These are phyloP conservation scores for Phytophthora multivora DNA, from an alignment of 352 stramenopile genomes.

Conservation along the genomic window DNA sequence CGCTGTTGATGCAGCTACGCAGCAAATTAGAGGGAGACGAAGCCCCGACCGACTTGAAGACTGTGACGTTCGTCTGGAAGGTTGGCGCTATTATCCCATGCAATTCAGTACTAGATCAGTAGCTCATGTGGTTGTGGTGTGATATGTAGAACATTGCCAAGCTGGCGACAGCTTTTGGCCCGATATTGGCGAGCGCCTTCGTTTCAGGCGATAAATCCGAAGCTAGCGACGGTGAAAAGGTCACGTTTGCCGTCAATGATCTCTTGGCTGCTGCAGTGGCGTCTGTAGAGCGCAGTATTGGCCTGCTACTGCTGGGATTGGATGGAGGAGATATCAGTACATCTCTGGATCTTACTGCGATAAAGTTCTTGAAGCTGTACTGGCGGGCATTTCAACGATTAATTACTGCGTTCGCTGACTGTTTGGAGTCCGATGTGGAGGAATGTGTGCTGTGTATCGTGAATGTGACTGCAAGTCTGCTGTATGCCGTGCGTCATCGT, in stretches of 20 bases:
- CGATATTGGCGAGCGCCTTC: slow-evolving; percentile 6
- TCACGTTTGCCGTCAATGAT: slow-evolving; percentile 37
- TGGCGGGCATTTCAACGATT: slow-evolving; percentile 69
- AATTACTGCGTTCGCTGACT: slow-evolving; percentile 32
- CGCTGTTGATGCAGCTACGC: slow-evolving; percentile 25
- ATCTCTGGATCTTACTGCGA: slow-evolving; percentile 1
- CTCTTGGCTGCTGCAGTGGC: slow-evolving; percentile 32
- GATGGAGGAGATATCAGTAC: neutral
- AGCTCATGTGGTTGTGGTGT: slow-evolving; percentile 2
- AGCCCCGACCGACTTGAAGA: slow-evolving; percentile 34
- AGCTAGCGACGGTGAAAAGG: neutral
- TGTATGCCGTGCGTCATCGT: slow-evolving; percentile 21
- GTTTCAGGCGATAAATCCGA: neutral
- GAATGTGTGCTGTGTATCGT: slow-evolving; percentile 44
- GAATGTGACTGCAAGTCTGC: slow-evolving; percentile 44
- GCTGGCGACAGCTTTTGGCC: slow-evolving; percentile 36
- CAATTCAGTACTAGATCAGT: neutral
- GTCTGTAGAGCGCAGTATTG: slow-evolving; percentile 36
- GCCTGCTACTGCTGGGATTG: slow-evolving; percentile 18
- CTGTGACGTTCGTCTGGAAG: slow-evolving; percentile 59
- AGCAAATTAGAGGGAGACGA: slow-evolving; percentile 23
- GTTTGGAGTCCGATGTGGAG: slow-evolving; percentile 42
- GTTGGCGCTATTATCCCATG: slow-evolving; percentile 11
- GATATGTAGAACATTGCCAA: slow-evolving; percentile 49
- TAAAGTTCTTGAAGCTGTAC: slow-evolving; percentile 62